Percentiles rank a stretch among this genome's conserved stretches.
phyloP scores from a whole-genome alignment of 495 filamentous ascomycete species.

The Venustampulla echinocandica region DNA sequence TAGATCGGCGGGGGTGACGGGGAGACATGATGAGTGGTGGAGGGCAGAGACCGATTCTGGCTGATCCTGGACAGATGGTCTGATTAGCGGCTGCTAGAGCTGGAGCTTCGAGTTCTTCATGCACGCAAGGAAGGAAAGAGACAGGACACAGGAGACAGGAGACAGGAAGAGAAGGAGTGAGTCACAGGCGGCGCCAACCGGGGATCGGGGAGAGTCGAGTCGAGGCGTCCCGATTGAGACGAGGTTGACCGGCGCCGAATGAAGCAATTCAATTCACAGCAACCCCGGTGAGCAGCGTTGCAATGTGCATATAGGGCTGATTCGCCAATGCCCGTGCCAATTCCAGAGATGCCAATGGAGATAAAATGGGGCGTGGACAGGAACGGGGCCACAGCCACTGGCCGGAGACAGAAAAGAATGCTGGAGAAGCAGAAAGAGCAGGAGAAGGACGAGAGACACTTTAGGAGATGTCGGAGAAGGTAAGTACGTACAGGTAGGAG shows the following conservation, averaged over 20 bases:
- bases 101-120: conserved; percentile 18
- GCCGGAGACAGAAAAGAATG: not conserved
- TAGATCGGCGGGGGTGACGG: conserved; percentile 21
- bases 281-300: no score
- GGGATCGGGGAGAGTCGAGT: conserved; percentile 10
- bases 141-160: not conserved
- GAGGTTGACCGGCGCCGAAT: conserved; percentile 3
- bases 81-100: conserved; percentile 12
- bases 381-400: no score
- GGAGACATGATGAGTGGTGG: conserved; percentile 23
- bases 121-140: conserved; percentile 10
- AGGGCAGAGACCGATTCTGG: conserved; percentile 5
- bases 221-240: conserved; percentile 13
- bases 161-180: no score
- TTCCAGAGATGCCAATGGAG: no score
- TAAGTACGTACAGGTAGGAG: no score
- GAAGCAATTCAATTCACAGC: conserved; percentile 14
- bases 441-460: no score
- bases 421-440: no score
- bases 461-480: no score
- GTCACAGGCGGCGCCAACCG: conserved; percentile 16
- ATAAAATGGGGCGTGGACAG: no score
- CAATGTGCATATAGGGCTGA: conserved; percentile 17
- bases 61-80: not conserved
- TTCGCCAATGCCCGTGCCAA: no score